A percentile compares a stretch with the other conserved stretches of the same genome.
These are phyloP conservation scores for Beauveria rudraprayagi DNA, from an alignment of 2,329 filamentous ascomycete genomes.

Conservation along the genomic window DNA sequence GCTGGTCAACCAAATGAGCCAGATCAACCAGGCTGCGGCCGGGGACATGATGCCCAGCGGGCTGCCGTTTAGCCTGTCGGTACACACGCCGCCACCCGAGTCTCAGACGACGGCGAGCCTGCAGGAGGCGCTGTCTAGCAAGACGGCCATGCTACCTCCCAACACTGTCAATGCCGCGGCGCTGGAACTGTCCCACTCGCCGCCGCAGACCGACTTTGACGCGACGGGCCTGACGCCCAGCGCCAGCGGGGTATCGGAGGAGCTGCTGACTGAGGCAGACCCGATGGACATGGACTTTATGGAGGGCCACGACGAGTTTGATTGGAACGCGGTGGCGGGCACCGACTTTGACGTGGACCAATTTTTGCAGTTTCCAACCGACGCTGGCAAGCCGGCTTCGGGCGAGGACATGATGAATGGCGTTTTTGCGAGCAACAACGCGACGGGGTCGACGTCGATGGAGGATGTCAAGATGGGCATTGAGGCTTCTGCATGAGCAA, in stretches of 20 bases:
- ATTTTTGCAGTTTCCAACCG: constrained; percentile 50
- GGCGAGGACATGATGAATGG: constrained; percentile 28
- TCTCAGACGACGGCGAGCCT: constrained; percentile 25
- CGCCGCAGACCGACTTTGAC: constrained; percentile 38
- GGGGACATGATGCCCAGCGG: constrained; percentile 28
- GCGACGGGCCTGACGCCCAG: constrained; percentile 35
- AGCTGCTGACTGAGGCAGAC: constrained; percentile 26
- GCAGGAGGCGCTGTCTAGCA: constrained; percentile 29
- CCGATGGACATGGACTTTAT: constrained; percentile 39
- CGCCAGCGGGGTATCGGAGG: constrained; percentile 36
- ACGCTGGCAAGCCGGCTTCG: constrained; percentile 34
- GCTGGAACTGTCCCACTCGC: constrained; percentile 31
- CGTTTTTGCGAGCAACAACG: constrained; percentile 19
- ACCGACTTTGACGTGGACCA: constrained; percentile 51
- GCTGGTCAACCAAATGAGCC: constrained; percentile 14
- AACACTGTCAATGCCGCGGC: constrained; percentile 30
- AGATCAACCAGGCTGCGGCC: neutral
- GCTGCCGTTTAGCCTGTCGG: constrained; percentile 29
- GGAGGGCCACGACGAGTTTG: constrained; percentile 40
- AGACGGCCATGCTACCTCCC: constrained; percentile 27
- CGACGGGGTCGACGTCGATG: neutral
- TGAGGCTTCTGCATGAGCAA: constrained; percentile 4
- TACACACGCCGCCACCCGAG: constrained; percentile 48
- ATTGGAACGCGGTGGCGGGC: constrained; percentile 45
- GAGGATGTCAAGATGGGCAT: constrained; percentile 10